Evolutionary conservation across 495 filamentous ascomycete species (phyloP), one percentile per base, ranked within the genome.

Genomic region (Aspergillus haitiensis): DNA sequence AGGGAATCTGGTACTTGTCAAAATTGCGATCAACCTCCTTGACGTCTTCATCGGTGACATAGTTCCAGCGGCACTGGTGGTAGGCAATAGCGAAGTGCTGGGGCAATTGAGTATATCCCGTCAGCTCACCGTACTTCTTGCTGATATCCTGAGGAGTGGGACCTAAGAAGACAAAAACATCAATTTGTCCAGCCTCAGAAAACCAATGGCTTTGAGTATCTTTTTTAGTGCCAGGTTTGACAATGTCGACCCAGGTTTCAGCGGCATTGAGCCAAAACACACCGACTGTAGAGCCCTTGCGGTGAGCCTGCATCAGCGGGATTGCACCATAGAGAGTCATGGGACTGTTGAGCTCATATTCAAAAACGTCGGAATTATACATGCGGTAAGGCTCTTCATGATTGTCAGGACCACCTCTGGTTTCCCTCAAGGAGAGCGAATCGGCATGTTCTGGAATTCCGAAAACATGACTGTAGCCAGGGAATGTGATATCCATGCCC

Each of bases 251-350:
- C 94, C 94, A 98, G 4, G 93, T 98, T 74, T 98, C 94, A 3
- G 94, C 94, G 44, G 91, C 90, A 71, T 97, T 98, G 51, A 98
- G 82, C 94, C 94, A 98, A 74, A 98, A 96, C n/a, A 98, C 89
- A 54, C 92, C 95, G 51, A 97, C 92, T 7, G 92, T 94, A 1
- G 93, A 97, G 66, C 87, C 85, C 70, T 94, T 93, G 66, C 88
- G 88, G 64, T 97, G 93, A 15, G 94, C 94, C 73, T 97, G 93
- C 92, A 98, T 96, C 63, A 97, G 87, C 16, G 94, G 94, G 65
- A 98, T 98, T 7, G 91, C 74, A 50, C 94, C 94, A 69, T 98
- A 98, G 18, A 98, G 78, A n/a, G 94, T 97, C 94, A 98, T 98
- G 2, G 94, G 92, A 73, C 90, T 97, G 72, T 97, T 88, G 64